phyloP scores from a whole-genome alignment of 148 eudicot species.

The Pouteria glomerata region DNA sequence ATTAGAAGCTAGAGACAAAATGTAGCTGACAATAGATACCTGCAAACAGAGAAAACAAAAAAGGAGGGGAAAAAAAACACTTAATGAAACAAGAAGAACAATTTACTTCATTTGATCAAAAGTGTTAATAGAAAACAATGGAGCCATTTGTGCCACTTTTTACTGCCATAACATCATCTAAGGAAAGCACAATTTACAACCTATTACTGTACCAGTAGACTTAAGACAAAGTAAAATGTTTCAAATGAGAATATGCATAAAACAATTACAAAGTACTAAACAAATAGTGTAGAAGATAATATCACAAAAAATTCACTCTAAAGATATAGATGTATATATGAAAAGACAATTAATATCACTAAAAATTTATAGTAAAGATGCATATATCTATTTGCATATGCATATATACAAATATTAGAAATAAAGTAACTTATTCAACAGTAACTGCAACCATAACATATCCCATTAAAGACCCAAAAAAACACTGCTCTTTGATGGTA shows the following conservation, averaged over 20 bases:
- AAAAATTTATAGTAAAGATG: too few species aligned
- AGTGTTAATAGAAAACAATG: neutral
- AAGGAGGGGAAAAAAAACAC: too few species aligned
- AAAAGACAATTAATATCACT: neutral
- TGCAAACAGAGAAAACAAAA: slow-evolving; percentile 21
- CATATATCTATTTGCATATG: too few species aligned
- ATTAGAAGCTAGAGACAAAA: slow-evolving; percentile 66
- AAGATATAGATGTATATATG: too few species aligned
- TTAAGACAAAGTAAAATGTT: too few species aligned
- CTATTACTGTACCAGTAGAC: too few species aligned
- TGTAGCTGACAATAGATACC: slow-evolving; percentile 82
- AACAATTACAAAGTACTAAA: too few species aligned
- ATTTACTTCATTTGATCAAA: neutral
- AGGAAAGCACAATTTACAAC: too few species aligned
- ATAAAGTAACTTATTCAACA: neutral
- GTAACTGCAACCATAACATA: neutral
- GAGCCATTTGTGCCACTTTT: neutral
- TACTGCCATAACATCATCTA: too few species aligned
- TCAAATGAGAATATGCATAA: too few species aligned
- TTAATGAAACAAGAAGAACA: neutral
- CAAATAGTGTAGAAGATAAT: too few species aligned
- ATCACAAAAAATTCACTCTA: too few species aligned
- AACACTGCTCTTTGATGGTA: neutral
- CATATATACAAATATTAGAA: neutral
- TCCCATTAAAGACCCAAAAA: neutral